Conservation (phyloP, 129 eudicot species). For the Chrysanthemum makinoi region DNA sequence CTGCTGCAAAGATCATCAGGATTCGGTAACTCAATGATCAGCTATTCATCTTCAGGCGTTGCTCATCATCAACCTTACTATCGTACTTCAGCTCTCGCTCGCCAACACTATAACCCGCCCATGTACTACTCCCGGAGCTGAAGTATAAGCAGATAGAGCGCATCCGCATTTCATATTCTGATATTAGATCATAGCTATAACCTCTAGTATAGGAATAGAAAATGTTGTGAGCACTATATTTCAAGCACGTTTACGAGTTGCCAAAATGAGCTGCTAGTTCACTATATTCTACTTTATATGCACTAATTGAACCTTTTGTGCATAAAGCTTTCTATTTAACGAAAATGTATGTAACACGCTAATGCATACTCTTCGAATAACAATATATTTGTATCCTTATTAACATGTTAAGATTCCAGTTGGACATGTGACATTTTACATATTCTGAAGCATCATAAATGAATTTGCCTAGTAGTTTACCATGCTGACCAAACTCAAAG, state of each 20-base stretch:
- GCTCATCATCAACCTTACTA: slow-evolving; percentile 16
- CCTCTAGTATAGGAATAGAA: background rate
- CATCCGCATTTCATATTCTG: background rate
- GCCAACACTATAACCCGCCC: slow-evolving; percentile 4
- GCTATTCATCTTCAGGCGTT: slow-evolving; percentile 45
- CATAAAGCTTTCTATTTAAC: background rate
- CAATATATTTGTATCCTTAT: background rate
- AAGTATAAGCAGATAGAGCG: background rate
- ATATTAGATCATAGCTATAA: background rate
- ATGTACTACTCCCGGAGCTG: background rate
- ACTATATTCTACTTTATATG: background rate
- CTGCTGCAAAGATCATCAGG: slow-evolving; percentile 14
- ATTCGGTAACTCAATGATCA: slow-evolving; percentile 15
- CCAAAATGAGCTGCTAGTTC: background rate
- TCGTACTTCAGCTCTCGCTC: slow-evolving; percentile 21
- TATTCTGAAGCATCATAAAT: background rate
- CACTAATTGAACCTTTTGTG: background rate
- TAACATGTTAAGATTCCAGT: background rate
- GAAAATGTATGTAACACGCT: background rate
- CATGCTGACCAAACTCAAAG: background rate
- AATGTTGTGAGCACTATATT: background rate
- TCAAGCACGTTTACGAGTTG: background rate
- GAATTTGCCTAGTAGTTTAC: background rate
- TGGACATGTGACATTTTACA: slow-evolving; percentile 11
- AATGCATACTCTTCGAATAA: background rate